Conservation (phyloP, 1,284 basidiomycete genomes). For the Hemileia vastatrix region DNA sequence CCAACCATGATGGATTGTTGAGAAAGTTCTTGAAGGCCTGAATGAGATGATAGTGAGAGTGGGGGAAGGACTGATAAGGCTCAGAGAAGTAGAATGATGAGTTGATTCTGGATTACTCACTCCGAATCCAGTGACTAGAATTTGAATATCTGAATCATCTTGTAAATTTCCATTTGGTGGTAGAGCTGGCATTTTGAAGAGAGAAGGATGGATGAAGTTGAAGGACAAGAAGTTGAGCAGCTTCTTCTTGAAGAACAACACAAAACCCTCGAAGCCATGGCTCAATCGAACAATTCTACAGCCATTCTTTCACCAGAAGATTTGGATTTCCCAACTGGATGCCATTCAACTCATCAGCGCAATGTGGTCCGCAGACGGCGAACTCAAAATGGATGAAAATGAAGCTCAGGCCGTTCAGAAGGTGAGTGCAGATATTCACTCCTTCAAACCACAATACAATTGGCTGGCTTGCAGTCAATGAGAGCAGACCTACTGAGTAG, state of each 20-base stretch:
- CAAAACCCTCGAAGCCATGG: background rate
- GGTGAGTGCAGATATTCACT: background rate
- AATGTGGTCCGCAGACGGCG: slow-evolving; percentile 31
- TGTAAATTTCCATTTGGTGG: background rate
- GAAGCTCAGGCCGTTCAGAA: background rate
- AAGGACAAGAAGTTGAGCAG: too few relatives aligned
- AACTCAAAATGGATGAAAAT: slow-evolving; percentile 24
- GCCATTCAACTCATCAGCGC: slow-evolving; percentile 29
- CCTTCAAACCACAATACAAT: background rate
- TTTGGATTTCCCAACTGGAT: slow-evolving; percentile 15
- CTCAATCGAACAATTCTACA: background rate
- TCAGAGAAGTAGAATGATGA: too few relatives aligned
- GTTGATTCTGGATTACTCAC: too few relatives aligned
- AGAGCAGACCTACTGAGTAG: too few relatives aligned
- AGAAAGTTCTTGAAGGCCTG: too few relatives aligned
- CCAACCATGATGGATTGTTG: too few relatives aligned
- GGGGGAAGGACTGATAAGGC: too few relatives aligned
- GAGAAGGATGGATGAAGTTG: too few relatives aligned
- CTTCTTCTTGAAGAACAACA: background rate
- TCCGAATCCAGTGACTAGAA: slow-evolving; percentile 32
- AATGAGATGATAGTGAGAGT: too few relatives aligned
- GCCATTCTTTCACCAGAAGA: slow-evolving; percentile 26
- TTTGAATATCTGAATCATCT: background rate
- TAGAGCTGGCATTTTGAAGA: background rate
- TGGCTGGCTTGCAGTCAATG: too few relatives aligned